Base-by-base conservation (phyloP, 2,329 filamentous ascomycete genomes). In the Pseudogymnoascus sp. region DNA sequence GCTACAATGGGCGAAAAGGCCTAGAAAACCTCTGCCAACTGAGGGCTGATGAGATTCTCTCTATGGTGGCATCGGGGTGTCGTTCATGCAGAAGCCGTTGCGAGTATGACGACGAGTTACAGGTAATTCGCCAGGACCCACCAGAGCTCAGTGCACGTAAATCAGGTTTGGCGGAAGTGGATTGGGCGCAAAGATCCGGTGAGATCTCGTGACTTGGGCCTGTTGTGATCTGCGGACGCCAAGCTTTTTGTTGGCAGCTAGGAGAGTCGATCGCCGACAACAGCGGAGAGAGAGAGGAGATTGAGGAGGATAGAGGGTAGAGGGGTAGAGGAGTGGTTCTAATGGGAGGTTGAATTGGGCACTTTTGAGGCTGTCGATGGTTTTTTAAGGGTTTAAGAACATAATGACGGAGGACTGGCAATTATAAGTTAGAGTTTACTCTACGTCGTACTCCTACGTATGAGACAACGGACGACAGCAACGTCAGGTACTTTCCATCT, bases 1-100 rank as follows among this genome's bases (percentile, higher is more conserved):
- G 37, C 22, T 53, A 61, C 60, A 36, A 57, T 59, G 60, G 66
- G 67, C 63, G 28, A 53, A 43, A 28, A 28, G 57, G 30, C 63
- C 66, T 66, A 61, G 28, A 57, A 59, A 62, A 64, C 65, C 69
- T 70, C 68, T 71, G 69, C 70, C 70, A 66, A 71, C 68, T 63
- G 60, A 39, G 69, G 69, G 68, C 70, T 66, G 50, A 71, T 69
- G 67, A 68, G 66, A 38, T 53, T 53, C n/a, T 53, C 47, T 53
- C 47, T 53, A 53, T 53, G 28, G 47, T 53, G 28, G 47, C 47
- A 53, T 53, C 47, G 47, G 28, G 11, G 33, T 53, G 47, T 53
- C 47, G 47, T 53, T 53, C 47, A 53, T 33, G n/a, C 15, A 53
- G 28, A 33, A 15, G 47, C 47, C 47, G 47, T 53, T 53, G 28